Percentiles rank a stretch among this genome's conserved stretches.
Evolutionary conservation across 768 basidiomycete species (phyloP).

Genomic region (Harrya chromipes): DNA sequence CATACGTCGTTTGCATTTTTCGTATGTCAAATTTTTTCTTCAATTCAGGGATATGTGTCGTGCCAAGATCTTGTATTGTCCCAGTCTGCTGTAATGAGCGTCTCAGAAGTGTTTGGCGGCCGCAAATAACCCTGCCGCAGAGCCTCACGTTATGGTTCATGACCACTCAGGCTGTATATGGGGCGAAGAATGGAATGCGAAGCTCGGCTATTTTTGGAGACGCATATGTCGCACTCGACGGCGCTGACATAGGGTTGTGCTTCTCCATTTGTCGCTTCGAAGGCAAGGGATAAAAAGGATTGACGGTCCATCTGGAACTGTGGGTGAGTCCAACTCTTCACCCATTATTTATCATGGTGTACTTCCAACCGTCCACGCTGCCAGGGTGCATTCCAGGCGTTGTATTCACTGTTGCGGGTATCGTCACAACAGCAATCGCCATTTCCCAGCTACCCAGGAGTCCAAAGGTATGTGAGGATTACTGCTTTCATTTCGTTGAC

Average conservation of each 20-base stretch:
- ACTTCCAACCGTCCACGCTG: neutral
- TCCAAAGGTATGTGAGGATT: slow-evolving; percentile 1
- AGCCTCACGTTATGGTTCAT: too few species aligned
- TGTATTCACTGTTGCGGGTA: slow-evolving; percentile 3
- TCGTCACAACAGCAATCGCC: slow-evolving; percentile 2
- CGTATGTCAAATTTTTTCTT: too few species aligned
- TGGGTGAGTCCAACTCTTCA: slow-evolving; percentile 9
- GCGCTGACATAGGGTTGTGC: slow-evolving; percentile 2
- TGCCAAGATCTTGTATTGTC: neutral
- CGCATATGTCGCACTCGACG: neutral
- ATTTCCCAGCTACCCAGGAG: slow-evolving; percentile 3
- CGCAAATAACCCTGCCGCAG: neutral
- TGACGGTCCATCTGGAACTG: neutral
- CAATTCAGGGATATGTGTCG: neutral
- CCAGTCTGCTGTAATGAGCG: neutral
- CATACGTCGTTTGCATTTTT: neutral
- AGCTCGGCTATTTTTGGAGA: slow-evolving; percentile 2
- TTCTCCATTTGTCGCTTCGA: neutral
- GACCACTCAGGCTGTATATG: neutral
- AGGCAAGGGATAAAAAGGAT: slow-evolving; percentile 1
- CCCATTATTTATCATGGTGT: neutral
- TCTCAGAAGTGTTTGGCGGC: neutral
- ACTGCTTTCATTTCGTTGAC: neutral
- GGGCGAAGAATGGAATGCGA: slow-evolving; percentile 2
- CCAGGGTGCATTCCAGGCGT: neutral